phyloP scores from a whole-genome alignment of 352 stramenopile species.

The Elongisporangium anandrum region DNA sequence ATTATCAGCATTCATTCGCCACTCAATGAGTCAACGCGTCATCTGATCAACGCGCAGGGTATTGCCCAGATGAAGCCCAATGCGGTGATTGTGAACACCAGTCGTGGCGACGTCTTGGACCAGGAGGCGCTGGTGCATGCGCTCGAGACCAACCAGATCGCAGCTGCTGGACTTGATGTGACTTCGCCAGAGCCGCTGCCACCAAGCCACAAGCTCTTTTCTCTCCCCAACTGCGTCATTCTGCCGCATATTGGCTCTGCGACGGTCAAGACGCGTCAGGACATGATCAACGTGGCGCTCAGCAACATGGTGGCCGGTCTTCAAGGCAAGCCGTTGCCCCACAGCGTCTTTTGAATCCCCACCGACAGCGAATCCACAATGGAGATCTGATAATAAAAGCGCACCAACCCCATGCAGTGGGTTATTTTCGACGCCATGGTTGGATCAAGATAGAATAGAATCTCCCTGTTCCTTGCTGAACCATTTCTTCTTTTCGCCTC shows the following conservation, averaged over 20 bases:
- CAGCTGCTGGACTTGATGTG: constrained; percentile 76
- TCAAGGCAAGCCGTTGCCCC: constrained; percentile 26
- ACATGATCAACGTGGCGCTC: constrained; percentile 72
- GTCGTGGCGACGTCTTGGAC: constrained; percentile 87
- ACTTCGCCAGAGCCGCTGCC: constrained; percentile 88
- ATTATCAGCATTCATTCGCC: constrained; percentile 86
- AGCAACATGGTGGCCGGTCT: constrained; percentile 54
- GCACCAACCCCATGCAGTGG: too few species aligned
- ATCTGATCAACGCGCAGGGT: constrained; percentile 65
- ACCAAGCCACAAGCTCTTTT: constrained; percentile 63
- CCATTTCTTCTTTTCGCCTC: too few species aligned
- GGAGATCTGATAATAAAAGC: too few species aligned
- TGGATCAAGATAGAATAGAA: too few species aligned
- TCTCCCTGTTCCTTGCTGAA: too few species aligned
- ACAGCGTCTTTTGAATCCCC: too few species aligned
- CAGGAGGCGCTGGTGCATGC: constrained; percentile 66
- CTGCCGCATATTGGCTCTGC: constrained; percentile 46
- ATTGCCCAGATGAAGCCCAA: constrained; percentile 77
- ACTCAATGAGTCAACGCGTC: constrained; percentile 63
- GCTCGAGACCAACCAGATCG: constrained; percentile 36
- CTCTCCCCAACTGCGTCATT: constrained; percentile 55
- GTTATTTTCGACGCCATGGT: too few species aligned
- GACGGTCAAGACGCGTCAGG: constrained; percentile 47
- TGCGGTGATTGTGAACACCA: constrained; percentile 90
- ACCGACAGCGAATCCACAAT: too few species aligned